Conservation (phyloP, 106 monocot genomes). For the Ottelia alismoides region DNA sequence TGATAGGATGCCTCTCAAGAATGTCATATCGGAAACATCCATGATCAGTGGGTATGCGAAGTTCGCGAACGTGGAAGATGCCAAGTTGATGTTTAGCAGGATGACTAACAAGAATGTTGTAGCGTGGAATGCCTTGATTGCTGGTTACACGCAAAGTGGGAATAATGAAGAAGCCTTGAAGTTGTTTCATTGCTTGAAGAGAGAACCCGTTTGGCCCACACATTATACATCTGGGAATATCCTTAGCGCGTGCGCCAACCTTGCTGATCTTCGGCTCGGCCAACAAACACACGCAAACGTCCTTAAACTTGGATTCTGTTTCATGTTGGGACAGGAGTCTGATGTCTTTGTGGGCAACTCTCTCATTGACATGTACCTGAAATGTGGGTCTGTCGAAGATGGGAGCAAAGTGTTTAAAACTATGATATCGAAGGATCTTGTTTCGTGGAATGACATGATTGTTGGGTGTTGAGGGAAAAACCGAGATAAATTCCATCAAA, state of each 20-base stretch:
- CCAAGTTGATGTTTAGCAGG: constrained; percentile 31
- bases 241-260: constrained; percentile 46
- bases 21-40: constrained; percentile 50
- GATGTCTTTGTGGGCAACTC: constrained; percentile 61
- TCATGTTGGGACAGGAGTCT: constrained; percentile 31
- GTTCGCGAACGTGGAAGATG: constrained; percentile 27
- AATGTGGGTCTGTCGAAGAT: constrained; percentile 42
- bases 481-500: too few species aligned
- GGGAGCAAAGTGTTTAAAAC: constrained; percentile 32
- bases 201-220: constrained; percentile 40
- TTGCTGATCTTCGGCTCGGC: constrained; percentile 42
- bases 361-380: constrained; percentile 67
- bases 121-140: constrained; percentile 76
- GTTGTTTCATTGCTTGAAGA: constrained; percentile 45
- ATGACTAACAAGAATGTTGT: constrained; percentile 55
- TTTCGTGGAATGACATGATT: constrained; percentile 75
- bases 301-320: constrained; percentile 59
- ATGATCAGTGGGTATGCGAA: constrained; percentile 62
- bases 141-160: constrained; percentile 59
- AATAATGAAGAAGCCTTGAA: constrained; percentile 51
- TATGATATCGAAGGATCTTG: constrained; percentile 39
- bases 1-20: constrained; percentile 46
- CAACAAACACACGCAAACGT: constrained; percentile 51
- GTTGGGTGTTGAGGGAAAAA: too few species aligned
- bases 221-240: constrained; percentile 76